phyloP scores from a whole-genome alignment of 2,329 filamentous ascomycete genomes.

The Westerdykella sp. region DNA sequence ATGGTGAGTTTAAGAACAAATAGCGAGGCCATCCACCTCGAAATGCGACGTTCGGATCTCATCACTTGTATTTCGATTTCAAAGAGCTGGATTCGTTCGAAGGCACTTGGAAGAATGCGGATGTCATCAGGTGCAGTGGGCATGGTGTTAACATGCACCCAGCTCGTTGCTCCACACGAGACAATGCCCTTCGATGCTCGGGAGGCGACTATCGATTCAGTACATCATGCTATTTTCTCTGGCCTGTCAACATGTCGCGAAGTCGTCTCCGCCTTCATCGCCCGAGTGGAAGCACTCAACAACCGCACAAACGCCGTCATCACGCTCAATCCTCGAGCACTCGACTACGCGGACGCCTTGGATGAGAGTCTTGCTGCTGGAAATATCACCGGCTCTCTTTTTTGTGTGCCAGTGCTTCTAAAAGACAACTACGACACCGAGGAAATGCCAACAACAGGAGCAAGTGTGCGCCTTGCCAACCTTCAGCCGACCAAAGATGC shows the following conservation, averaged over 20 bases:
- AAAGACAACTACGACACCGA: slow-evolving; percentile 59
- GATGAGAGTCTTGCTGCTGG: slow-evolving; percentile 44
- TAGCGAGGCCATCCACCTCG: too few species aligned
- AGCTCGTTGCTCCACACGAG: slow-evolving; percentile 3
- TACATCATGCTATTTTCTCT: slow-evolving; percentile 52
- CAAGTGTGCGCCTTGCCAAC: slow-evolving; percentile 45
- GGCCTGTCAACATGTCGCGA: slow-evolving; percentile 50
- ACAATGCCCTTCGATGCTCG: slow-evolving; percentile 45
- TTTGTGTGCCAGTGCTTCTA: slow-evolving; percentile 56
- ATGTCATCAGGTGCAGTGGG: too few species aligned
- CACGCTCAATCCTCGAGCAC: slow-evolving; percentile 46
- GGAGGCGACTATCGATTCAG: slow-evolving; percentile 53
- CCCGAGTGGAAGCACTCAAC: slow-evolving; percentile 54
- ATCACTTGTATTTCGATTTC: neutral
- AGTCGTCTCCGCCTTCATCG: slow-evolving; percentile 51
- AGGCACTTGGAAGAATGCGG: too few species aligned
- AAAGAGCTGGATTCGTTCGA: neutral
- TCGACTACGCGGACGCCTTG: slow-evolving; percentile 45
- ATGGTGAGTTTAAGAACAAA: too few species aligned
- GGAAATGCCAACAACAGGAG: slow-evolving; percentile 54
- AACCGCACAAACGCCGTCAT: slow-evolving; percentile 53
- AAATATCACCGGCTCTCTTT: slow-evolving; percentile 48
- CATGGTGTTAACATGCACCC: too few species aligned
- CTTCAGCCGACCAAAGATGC: slow-evolving; percentile 47
- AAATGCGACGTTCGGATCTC: neutral